Evolutionary conservation across 768 basidiomycete species (phyloP).

Genomic region (Mycena chlorophos): DNA sequence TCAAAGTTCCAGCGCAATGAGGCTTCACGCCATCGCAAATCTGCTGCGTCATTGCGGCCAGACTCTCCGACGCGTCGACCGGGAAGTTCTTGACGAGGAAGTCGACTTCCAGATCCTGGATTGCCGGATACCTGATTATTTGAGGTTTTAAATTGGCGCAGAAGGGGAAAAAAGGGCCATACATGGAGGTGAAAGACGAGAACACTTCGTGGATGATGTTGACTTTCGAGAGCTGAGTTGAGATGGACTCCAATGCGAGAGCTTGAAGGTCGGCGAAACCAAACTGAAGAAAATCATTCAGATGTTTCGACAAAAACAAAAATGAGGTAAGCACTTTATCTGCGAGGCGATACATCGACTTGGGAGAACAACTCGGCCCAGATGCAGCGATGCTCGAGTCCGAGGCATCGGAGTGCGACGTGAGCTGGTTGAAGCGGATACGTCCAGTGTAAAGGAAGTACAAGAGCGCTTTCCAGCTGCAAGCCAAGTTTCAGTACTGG

Average conservation of each 20-base stretch:
- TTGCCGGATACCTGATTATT: conserved; percentile 9
- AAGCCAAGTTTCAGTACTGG: background rate
- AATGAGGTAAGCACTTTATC: conserved; percentile 29
- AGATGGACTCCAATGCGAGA: conserved; percentile 24
- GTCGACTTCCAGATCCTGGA: conserved; percentile 10
- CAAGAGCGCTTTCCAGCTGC: conserved; percentile 39
- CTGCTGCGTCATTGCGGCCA: conserved; percentile 13
- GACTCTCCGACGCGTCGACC: conserved; percentile 3
- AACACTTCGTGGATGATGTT: conserved; percentile 30
- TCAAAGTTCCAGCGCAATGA: conserved; percentile 12
- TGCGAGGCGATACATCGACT: conserved; percentile 47
- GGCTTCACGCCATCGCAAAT: conserved; percentile 16
- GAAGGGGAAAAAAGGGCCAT: background rate
- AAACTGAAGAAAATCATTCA: conserved; percentile 14
- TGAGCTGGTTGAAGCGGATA: conserved; percentile 33
- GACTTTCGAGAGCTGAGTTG: conserved; percentile 14
- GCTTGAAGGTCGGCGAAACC: conserved; percentile 20
- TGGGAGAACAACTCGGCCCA: conserved; percentile 36
- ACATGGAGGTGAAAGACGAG: conserved; percentile 29
- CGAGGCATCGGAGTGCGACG: conserved; percentile 15
- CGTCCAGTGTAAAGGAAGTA: conserved; percentile 41
- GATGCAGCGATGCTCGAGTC: background rate
- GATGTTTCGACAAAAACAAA: background rate
- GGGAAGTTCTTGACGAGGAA: conserved; percentile 15
- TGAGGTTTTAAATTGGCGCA: background rate